Percentiles rank a stretch among this genome's conserved stretches.
phyloP scores from a whole-genome alignment of 176 grass and related monocot genomes.

The Aegilops umbellulata region DNA sequence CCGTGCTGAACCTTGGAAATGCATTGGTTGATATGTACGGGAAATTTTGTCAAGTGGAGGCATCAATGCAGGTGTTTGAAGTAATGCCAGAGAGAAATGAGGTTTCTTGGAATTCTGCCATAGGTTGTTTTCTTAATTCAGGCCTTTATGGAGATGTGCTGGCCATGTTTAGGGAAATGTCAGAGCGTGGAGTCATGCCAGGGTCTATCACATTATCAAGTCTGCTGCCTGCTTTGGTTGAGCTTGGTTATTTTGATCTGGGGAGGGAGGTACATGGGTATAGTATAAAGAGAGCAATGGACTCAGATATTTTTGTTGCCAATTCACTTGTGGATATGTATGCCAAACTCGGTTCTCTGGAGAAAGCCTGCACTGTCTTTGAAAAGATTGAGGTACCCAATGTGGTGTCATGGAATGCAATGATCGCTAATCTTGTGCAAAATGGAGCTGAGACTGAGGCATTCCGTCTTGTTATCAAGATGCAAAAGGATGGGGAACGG shows the following conservation, averaged over 20 bases:
- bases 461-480: slow-evolving; percentile 44
- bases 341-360: slow-evolving; percentile 62
- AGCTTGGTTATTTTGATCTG: slow-evolving; percentile 51
- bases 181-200: slow-evolving; percentile 9
- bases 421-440: slow-evolving; percentile 72
- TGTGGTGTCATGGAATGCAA: slow-evolving; percentile 81
- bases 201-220: slow-evolving; percentile 71
- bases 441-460: slow-evolving; percentile 63
- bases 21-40: slow-evolving; percentile 76
- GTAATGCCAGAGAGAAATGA: slow-evolving; percentile 50
- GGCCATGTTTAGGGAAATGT: slow-evolving; percentile 53
- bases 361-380: slow-evolving; percentile 56
- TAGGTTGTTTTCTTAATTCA: slow-evolving; percentile 58
- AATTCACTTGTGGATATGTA: slow-evolving; percentile 93
- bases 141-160: slow-evolving; percentile 45
- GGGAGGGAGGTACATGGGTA: slow-evolving; percentile 70
- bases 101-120: slow-evolving; percentile 82
- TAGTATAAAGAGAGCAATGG: slow-evolving; percentile 48
- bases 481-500: slow-evolving; percentile 55
- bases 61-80: slow-evolving; percentile 44
- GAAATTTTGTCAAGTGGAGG: slow-evolving; percentile 46
- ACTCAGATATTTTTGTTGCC: slow-evolving; percentile 64
- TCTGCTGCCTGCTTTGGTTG: slow-evolving; percentile 70
- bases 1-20: slow-evolving; percentile 54
- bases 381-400: slow-evolving; percentile 46